phyloP scores from a whole-genome alignment of 2,329 filamentous ascomycete species.

The Fusarium sp. region DNA sequence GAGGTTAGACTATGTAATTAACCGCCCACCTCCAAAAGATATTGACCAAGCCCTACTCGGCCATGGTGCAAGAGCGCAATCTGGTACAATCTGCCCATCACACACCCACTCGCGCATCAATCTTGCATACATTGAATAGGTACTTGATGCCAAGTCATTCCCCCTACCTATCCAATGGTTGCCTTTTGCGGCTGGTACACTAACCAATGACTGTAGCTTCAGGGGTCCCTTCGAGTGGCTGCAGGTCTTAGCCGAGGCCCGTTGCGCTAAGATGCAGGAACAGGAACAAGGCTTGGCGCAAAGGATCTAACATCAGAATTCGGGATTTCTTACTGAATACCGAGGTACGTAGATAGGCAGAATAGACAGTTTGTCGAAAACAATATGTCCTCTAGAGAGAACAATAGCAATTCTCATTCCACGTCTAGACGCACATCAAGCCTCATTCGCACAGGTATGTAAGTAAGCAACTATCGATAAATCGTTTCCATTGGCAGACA shows the following conservation, averaged over 20 bases:
- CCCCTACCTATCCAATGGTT: constrained; percentile 7
- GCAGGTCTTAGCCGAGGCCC: constrained; percentile 32
- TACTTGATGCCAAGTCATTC: neutral
- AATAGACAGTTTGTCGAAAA: neutral
- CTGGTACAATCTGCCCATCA: constrained; percentile 7
- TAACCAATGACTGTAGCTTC: constrained; percentile 16
- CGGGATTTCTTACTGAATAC: neutral
- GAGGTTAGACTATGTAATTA: constrained; percentile 26
- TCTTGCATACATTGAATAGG: neutral
- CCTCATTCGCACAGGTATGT: neutral
- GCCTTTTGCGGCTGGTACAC: constrained; percentile 27
- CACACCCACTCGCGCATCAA: constrained; percentile 1
- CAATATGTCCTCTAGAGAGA: neutral
- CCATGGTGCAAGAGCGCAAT: constrained; percentile 24
- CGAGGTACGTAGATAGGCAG: neutral
- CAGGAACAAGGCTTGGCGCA: constrained; percentile 27
- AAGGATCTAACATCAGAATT: neutral
- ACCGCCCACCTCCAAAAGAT: constrained; percentile 17
- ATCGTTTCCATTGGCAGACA: constrained; percentile 3
- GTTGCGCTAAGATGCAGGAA: constrained; percentile 42
- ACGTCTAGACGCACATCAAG: neutral
- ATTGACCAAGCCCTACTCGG: constrained; percentile 10
- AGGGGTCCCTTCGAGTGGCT: constrained; percentile 18
- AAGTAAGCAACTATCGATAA: too few species aligned
- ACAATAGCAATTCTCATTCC: neutral